Percentiles rank a stretch among this genome's conserved stretches.
phyloP scores from a whole-genome alignment of 2,329 filamentous ascomycete genomes.

The Xylaria sp. region DNA sequence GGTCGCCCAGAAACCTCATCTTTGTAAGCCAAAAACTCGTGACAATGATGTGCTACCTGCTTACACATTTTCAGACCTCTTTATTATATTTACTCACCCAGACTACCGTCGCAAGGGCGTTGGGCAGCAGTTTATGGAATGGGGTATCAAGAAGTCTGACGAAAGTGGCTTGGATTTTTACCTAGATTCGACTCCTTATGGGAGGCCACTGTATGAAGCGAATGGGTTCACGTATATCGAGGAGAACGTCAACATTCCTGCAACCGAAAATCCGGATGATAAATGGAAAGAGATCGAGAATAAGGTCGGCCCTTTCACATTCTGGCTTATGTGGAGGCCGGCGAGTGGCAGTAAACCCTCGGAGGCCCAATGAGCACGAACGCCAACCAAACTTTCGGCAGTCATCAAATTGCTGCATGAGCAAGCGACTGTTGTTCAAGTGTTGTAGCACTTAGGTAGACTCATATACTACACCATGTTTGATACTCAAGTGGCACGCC shows the following conservation, averaged over 20 bases:
- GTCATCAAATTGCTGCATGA: too few species aligned
- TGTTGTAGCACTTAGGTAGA: too few species aligned
- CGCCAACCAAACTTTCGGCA: too few species aligned
- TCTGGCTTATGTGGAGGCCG: conserved; percentile 25
- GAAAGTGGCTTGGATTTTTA: conserved; percentile 34
- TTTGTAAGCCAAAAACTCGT: conserved; percentile 32
- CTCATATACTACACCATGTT: too few species aligned
- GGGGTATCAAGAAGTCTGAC: conserved; percentile 35
- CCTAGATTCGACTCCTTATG: conserved; percentile 33
- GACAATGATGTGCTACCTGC: neutral
- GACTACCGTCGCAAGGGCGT: conserved; percentile 35
- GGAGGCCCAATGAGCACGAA: too few species aligned
- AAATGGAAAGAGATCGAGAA: conserved; percentile 42
- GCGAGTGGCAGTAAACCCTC: too few species aligned
- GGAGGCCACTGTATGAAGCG: conserved; percentile 34
- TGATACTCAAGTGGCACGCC: too few species aligned
- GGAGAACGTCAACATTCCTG: conserved; percentile 32
- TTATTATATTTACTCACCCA: conserved; percentile 36
- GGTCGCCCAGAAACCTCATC: conserved; percentile 30
- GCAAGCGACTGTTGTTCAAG: too few species aligned
- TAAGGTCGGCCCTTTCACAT: conserved; percentile 46
- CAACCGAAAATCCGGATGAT: conserved; percentile 32
- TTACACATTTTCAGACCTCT: conserved; percentile 6
- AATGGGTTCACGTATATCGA: conserved; percentile 33
- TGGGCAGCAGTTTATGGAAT: conserved; percentile 34